A percentile compares a stretch with the other conserved stretches of the same genome.
Conservation (phyloP, 1,284 basidiomycete genomes). For the Ceratobasidium sp. region DNA sequence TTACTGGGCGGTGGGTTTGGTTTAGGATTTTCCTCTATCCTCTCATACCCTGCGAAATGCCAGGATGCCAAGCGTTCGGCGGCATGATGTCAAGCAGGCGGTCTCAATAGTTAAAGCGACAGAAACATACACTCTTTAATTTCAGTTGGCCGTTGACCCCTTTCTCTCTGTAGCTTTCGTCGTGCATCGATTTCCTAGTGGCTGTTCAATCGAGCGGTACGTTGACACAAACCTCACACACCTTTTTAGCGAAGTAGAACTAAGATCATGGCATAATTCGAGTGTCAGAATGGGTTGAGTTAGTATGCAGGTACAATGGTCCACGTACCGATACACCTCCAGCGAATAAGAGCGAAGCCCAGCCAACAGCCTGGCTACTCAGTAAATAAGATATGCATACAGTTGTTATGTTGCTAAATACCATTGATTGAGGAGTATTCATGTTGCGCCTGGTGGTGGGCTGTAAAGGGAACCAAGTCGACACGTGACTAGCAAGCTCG, state of each 20-base stretch:
- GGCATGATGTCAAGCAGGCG: background rate
- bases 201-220: background rate
- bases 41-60: slow-evolving; percentile 23
- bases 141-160: slow-evolving; percentile 17
- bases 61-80: background rate
- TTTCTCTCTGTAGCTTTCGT: slow-evolving; percentile 26
- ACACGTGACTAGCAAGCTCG: background rate
- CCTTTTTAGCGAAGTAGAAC: slow-evolving; percentile 43
- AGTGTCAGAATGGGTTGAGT: background rate
- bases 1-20: background rate
- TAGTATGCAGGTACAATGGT: background rate
- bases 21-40: background rate
- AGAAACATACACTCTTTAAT: slow-evolving; percentile 32
- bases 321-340: slow-evolving; percentile 29
- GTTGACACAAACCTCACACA: background rate
- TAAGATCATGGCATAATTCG: background rate
- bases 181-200: slow-evolving; percentile 33
- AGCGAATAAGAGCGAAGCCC: slow-evolving; percentile 28
- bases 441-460: background rate
- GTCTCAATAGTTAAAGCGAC: background rate
- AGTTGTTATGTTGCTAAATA: background rate
- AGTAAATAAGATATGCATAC: background rate
- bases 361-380: slow-evolving; percentile 14
- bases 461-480: background rate
- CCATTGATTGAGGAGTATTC: slow-evolving; percentile 42